A percentile compares a stretch with the other conserved stretches of the same genome.
phyloP scores from a whole-genome alignment of 352 stramenopile species.

The Globisporangium orthogonon region DNA sequence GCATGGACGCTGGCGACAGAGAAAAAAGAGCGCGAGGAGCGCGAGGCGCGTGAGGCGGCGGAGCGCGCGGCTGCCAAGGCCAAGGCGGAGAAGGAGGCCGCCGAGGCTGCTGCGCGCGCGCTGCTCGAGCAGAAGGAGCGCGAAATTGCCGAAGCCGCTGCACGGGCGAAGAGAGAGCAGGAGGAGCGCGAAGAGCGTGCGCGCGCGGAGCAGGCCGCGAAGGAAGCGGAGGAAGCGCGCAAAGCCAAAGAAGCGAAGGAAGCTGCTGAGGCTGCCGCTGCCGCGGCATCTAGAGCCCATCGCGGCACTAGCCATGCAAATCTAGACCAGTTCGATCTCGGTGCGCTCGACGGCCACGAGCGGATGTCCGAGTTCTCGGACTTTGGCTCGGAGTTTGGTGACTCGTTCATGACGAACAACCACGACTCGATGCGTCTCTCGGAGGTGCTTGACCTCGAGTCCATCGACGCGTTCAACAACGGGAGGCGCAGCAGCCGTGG shows the following conservation, averaged over 20 bases:
- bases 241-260: constrained; percentile 14
- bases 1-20: background rate
- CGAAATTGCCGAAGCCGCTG: constrained; percentile 34
- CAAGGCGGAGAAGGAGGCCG: constrained; percentile 46
- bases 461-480: constrained; percentile 40
- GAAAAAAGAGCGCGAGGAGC: constrained; percentile 38
- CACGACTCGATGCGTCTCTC: constrained; percentile 68
- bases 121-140: constrained; percentile 40
- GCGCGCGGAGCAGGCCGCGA: constrained; percentile 20
- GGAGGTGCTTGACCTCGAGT: constrained; percentile 73
- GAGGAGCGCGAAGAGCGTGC: constrained; percentile 29
- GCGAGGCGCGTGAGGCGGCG: constrained; percentile 40
- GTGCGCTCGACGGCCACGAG: constrained; percentile 32
- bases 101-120: constrained; percentile 32
- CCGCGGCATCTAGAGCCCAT: constrained; percentile 17
- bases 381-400: constrained; percentile 45
- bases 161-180: constrained; percentile 34
- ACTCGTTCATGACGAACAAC: constrained; percentile 54
- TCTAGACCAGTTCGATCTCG: constrained; percentile 73
- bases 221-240: constrained; percentile 13
- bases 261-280: constrained; percentile 22
- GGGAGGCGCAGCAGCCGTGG: constrained; percentile 12
- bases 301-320: constrained; percentile 28
- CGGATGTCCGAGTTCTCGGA: constrained; percentile 65
- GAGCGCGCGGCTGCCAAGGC: constrained; percentile 35